Base-by-base conservation (phyloP, 257 asterid genomes). In the Osmanthus fragrans region DNA sequence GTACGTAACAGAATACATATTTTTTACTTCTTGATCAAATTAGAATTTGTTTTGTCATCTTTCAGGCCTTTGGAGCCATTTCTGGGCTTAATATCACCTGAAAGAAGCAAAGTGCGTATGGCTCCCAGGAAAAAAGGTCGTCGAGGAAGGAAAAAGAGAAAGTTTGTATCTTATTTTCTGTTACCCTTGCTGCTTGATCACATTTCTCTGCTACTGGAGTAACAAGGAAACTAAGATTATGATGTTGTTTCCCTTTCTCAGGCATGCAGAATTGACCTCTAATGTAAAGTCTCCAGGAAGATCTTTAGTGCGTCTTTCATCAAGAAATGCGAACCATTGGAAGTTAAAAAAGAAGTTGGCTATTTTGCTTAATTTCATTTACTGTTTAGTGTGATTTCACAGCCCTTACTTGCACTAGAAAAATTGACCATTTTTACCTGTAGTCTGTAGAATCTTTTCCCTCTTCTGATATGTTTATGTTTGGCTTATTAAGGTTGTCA, bases 91-190 rank as follows among this genome's bases (percentile, higher is more conserved):
- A 72, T 84, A 49, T 66, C 82, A 76, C 73, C 85, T 40, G 90
- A 82, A 78, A 86, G 82, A 77, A 85, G 78, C 71, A 88, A 86
- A 77, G 80, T 76, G 66, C 84, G 77, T 67, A 63, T 79, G 76
- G 70, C 87, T 71, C 86, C 85, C 8, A 79, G 66, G 64, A 81
- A 69, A 83, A 88, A 84, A 74, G 84, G 92, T 54, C 86, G 88
- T 36, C 88, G 88, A 56, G 96, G 92, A 71, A 88, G 92, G 88
- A 96, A 88, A 84, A 93, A 93, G 85, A 90, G 89, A 83, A 89
- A 89, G 98, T 96, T 34, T 25, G 97, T 82, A 84, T 82, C 83
- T 49, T 86, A 27, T 78, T 77, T 73, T 30, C 60, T 68, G 75
- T 74, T 36, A 23, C n/a, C 49, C 72, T 58, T 67, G 65, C 71